Base-by-base conservation (phyloP, 2,329 filamentous ascomycete species). In the Monosporascus cannonballus region DNA sequence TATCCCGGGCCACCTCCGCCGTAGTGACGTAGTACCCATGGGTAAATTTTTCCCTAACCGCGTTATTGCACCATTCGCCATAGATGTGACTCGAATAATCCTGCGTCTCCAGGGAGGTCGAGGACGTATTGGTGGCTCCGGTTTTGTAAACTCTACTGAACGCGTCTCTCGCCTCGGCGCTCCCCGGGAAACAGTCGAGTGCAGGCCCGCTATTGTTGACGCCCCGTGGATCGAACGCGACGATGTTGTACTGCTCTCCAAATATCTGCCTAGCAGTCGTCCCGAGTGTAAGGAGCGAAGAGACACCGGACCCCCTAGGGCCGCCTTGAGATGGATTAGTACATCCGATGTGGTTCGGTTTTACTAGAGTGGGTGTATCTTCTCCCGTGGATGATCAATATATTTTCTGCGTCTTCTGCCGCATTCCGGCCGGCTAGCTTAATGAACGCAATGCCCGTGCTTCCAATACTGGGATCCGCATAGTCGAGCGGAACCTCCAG, bases 141-240 rank as follows among this genome's bases (percentile, higher is more conserved):
- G 63, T 67, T 7, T 22, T 52, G 51, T 67, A 57, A 8, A 64
- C 42, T 47, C 55, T 54, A 39, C 38, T 59, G 49, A 68, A 68
- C 24, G 61, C 56, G 46, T 15, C 24, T 56, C 64, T 60, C 57
- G 65, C 65, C 51, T 65, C 61, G 39, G 50, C 20, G 47, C 66
- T 64, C 2, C 60, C 61, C 0, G 58, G 59, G 54, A 69, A 69
- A 54, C 66, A 69, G 55, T 67, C 61, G 38, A 68, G 51, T 22
- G 18, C 45, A 37, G 51, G 54, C 3, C 61, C 64, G 56, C 65
- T 71, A 57, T 69, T 68, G 52, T 67, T 67, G 34, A 73, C 68
- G 8, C 71, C 71, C 36, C 72, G 69, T 55, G 72, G 71, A 54
- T 74, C 72, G 58, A 70, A 74, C 41, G 69, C 71, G 54, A 74